These are phyloP conservation scores for Acorus calamus DNA, from an alignment of 106 monocot genomes.

Conservation along the genomic window DNA sequence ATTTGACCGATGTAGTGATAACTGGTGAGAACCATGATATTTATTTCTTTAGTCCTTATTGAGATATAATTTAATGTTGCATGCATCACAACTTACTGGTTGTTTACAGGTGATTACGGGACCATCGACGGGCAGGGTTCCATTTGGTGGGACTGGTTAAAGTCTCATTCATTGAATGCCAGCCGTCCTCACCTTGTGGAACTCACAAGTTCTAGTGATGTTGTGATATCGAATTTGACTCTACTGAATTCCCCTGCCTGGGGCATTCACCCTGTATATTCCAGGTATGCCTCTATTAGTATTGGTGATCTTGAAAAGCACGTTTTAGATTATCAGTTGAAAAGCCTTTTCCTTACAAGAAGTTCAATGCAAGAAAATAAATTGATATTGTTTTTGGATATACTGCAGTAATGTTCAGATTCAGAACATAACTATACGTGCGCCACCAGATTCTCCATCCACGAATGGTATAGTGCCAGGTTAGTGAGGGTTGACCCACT, in stretches of 20 bases:
- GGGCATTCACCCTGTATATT: constrained; percentile 72
- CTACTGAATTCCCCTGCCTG: constrained; percentile 64
- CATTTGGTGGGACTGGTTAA: constrained; percentile 73
- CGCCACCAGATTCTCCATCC: constrained; percentile 44
- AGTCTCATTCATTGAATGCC: constrained; percentile 38
- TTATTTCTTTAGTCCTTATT: neutral
- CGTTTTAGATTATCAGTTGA: too few species aligned
- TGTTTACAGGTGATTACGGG: constrained; percentile 54
- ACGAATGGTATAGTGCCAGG: constrained; percentile 92
- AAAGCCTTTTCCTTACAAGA: too few species aligned
- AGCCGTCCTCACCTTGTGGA: constrained; percentile 69
- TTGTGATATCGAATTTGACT: constrained; percentile 63
- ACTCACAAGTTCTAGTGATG: constrained; percentile 32
- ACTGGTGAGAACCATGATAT: constrained; percentile 34
- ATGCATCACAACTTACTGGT: too few species aligned
- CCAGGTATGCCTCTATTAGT: constrained; percentile 21
- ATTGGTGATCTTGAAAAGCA: too few species aligned
- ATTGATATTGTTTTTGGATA: constrained; percentile 4
- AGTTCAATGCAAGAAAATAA: neutral
- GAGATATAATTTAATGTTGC: neutral
- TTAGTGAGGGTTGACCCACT: constrained; percentile 13
- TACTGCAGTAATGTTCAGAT: constrained; percentile 52
- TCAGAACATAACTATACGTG: constrained; percentile 55
- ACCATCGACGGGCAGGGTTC: constrained; percentile 70
- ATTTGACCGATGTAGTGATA: constrained; percentile 72